Percentiles rank a stretch among this genome's conserved stretches.
These are phyloP conservation scores for Aspergillus glaucus DNA, from an alignment of 2,329 filamentous ascomycete species.

Conservation along the genomic window DNA sequence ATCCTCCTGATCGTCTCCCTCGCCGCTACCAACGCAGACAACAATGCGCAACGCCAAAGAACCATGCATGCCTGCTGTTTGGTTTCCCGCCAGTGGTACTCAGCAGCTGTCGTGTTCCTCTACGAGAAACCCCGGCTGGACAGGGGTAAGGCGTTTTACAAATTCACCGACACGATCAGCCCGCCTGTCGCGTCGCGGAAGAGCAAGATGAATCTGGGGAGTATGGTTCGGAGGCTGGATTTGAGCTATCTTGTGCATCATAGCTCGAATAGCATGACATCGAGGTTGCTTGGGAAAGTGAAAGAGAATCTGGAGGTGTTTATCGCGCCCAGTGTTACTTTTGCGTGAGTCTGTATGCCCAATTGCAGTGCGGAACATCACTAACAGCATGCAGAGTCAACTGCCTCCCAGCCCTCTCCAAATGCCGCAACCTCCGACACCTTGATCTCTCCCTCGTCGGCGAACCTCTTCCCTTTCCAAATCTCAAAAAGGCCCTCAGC, in stretches of 20 bases:
- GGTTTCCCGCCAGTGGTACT: slow-evolving; percentile 53
- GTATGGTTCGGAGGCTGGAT: slow-evolving; percentile 49
- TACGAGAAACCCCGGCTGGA: slow-evolving; percentile 48
- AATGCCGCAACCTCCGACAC: slow-evolving; percentile 45
- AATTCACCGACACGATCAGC: slow-evolving; percentile 51
- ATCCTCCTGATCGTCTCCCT: slow-evolving; percentile 45
- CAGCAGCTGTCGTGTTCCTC: slow-evolving; percentile 44
- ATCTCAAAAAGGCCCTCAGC: slow-evolving; percentile 47
- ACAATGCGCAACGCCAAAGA: slow-evolving; percentile 34
- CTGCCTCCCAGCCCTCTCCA: slow-evolving; percentile 51
- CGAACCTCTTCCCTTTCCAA: slow-evolving; percentile 44
- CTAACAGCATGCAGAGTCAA: slow-evolving; percentile 35
- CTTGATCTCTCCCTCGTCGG: slow-evolving; percentile 50
- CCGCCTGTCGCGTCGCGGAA: slow-evolving; percentile 42
- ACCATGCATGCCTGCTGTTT: slow-evolving; percentile 48
- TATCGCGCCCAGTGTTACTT: slow-evolving; percentile 52
- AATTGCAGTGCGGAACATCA: not conserved
- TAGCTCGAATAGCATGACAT: slow-evolving; percentile 52
- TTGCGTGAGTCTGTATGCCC: slow-evolving; percentile 39
- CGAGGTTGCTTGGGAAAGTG: slow-evolving; percentile 50
- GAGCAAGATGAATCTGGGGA: slow-evolving; percentile 40
- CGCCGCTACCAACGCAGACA: slow-evolving; percentile 26
- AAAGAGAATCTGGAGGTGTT: slow-evolving; percentile 50
- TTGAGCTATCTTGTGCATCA: slow-evolving; percentile 54
- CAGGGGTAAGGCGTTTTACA: slow-evolving; percentile 45